Evolutionary conservation across 2,329 filamentous ascomycete genomes (phyloP), one percentile per base, ranked within the genome.

Genomic region (Aspergillus costaricaensis): DNA sequence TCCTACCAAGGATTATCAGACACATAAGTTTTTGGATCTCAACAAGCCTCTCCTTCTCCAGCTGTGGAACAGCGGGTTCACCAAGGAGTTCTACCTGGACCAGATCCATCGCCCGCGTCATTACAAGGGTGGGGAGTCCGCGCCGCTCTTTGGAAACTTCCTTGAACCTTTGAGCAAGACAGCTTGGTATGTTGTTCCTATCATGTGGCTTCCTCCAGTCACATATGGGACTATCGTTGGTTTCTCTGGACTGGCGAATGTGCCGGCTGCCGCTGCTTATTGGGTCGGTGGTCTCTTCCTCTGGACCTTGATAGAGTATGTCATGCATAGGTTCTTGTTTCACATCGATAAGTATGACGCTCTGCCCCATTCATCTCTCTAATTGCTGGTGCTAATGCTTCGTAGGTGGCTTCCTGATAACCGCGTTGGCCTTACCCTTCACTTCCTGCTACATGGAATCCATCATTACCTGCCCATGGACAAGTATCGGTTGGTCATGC

Each of bases 391-490:
- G 32, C 72, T 74, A 65, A 72, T 50, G 4, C 58, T 17, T 52
- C 57, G 21, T 64, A 96, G 91, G 51, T 91, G 88, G 72, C 88
- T 99, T 10, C 95, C 95, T 0, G 91, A 99, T 75, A 96, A 98
- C 76, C 86, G 92, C 58, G 88, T 91, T n/a, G 89, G 86, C 65
- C 82, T 99, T 61, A 96, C 92, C 0, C 69, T 89, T 19, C 95
- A 99, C 76, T 99, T 99, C 80, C 80, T 97, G 43, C 90, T 99
- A 25, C 95, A 99, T 71, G 95, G 95, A 65, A 91, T 99, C 65
- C 95, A 99, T 74, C 95, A 99, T 78, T 99, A 98, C 78, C 85
- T 99, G 4, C 95, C 95, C n/a, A 98, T 99, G 95, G 95, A 99
- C 80, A 94, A 89, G 73, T 94, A 96, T 71, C 89, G 95, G 62